Evolutionary conservation across 768 basidiomycete genomes (phyloP).

Genomic region (Amyloporia xantha): DNA sequence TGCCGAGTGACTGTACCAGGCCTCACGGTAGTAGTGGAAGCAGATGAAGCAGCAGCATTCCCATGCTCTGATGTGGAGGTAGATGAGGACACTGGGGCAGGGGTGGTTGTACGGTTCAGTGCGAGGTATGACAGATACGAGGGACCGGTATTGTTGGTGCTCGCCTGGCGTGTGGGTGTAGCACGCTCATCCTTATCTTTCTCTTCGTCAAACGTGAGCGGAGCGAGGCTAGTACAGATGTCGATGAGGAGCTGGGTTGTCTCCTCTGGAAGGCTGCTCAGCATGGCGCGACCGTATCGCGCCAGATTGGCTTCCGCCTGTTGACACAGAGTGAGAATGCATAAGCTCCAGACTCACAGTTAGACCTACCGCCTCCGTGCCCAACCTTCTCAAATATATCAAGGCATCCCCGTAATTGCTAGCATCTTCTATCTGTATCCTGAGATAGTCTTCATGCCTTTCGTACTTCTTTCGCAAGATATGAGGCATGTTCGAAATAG

Average conservation of each 20-base stretch:
- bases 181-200: conserved; percentile 25
- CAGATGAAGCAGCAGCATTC: conserved; percentile 9
- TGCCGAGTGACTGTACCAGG: conserved; percentile 24
- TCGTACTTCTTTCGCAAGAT: conserved; percentile 89
- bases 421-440: conserved; percentile 92
- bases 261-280: conserved; percentile 76
- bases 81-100: conserved; percentile 34
- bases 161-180: conserved; percentile 22
- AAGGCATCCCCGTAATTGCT: conserved; percentile 78
- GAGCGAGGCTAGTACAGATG: conserved; percentile 67
- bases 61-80: conserved; percentile 15
- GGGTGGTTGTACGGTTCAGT: conserved; percentile 46
- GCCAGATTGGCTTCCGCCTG: conserved; percentile 85
- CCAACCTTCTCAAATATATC: conserved; percentile 70
- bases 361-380: conserved; percentile 68
- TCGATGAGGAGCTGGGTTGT: conserved; percentile 91
- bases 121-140: conserved; percentile 82
- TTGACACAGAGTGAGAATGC: not conserved
- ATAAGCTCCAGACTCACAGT: conserved; percentile 1
- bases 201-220: conserved; percentile 36
- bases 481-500: conserved; percentile 92
- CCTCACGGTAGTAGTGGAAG: conserved; percentile 9
- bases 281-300: conserved; percentile 81
- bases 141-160: conserved; percentile 30
- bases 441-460: conserved; percentile 86